Percentiles rank a stretch among this genome's conserved stretches.
Evolutionary conservation across 2,329 filamentous ascomycete species (phyloP).

Genomic region (Aspergillus brasiliensis): DNA sequence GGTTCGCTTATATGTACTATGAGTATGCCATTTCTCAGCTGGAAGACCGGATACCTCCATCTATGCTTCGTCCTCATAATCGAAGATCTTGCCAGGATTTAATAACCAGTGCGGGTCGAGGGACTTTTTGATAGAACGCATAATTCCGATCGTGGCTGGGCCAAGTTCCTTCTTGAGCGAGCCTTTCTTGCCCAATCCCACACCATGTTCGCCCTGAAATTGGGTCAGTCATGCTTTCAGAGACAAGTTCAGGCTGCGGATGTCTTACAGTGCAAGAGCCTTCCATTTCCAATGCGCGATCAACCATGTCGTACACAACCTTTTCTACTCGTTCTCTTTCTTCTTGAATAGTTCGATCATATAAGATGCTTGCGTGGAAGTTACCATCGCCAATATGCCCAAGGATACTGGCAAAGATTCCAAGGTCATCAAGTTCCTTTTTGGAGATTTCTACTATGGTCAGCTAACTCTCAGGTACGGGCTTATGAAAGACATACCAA

Average conservation of each 20-base stretch:
- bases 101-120: conserved; percentile 85
- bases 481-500: conserved; percentile 44
- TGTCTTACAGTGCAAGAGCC: conserved; percentile 72
- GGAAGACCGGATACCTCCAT: neutral
- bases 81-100: conserved; percentile 92
- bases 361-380: conserved; percentile 92
- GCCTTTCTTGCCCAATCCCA: conserved; percentile 84
- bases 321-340: conserved; percentile 76
- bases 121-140: conserved; percentile 80
- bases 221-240: conserved; percentile 13
- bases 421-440: conserved; percentile 82
- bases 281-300: conserved; percentile 89
- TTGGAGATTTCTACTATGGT: conserved; percentile 72
- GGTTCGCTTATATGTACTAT: neutral
- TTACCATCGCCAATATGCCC: conserved; percentile 94
- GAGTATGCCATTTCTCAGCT: neutral
- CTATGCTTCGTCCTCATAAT: conserved; percentile 47
- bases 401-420: conserved; percentile 82
- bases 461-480: conserved; percentile 12
- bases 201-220: conserved; percentile 71
- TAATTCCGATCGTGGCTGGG: conserved; percentile 75
- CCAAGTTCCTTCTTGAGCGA: conserved; percentile 79
- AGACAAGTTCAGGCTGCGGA: neutral
- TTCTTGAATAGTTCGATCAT: conserved; percentile 68
- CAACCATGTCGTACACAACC: conserved; percentile 87